Percentiles rank a stretch among this genome's conserved stretches.
These are phyloP conservation scores for Yamadazyma mexicana DNA, from an alignment of 1,139 yeast genomes.

Conservation along the genomic window DNA sequence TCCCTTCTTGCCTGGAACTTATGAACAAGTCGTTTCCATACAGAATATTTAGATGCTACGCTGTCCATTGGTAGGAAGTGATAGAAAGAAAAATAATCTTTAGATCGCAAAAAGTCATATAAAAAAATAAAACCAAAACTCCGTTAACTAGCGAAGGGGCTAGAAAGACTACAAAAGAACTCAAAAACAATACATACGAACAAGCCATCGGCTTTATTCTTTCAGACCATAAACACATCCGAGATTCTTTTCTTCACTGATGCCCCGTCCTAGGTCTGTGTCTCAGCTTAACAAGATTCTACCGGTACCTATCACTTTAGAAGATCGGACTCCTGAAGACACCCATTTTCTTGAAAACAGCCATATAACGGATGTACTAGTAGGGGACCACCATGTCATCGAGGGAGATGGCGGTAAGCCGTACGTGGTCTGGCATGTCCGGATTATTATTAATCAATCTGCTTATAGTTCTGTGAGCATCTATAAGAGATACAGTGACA, in stretches of 20 bases:
- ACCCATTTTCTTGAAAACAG: slow-evolving; percentile 17
- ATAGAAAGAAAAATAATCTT: neutral
- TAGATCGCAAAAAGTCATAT: neutral
- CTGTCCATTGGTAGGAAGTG: slow-evolving; percentile 29
- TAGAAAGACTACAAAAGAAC: neutral
- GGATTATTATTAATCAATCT: slow-evolving; percentile 42
- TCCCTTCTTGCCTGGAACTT: slow-evolving; percentile 61
- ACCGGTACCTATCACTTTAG: slow-evolving; percentile 40
- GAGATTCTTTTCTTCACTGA: too few species aligned
- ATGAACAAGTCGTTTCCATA: slow-evolving; percentile 48
- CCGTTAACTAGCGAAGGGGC: too few species aligned
- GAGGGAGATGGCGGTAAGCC: slow-evolving; percentile 39
- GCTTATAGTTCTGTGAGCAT: slow-evolving; percentile 49
- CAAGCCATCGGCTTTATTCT: too few species aligned
- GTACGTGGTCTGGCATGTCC: slow-evolving; percentile 51
- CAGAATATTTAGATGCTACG: slow-evolving; percentile 37
- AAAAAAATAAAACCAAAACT: too few species aligned
- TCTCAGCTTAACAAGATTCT: slow-evolving; percentile 33
- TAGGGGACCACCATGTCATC: slow-evolving; percentile 40
- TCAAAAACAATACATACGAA: neutral
- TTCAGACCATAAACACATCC: too few species aligned
- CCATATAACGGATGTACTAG: slow-evolving; percentile 39
- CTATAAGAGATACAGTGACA: slow-evolving; percentile 66
- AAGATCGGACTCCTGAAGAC: slow-evolving; percentile 15
- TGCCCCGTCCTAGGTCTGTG: slow-evolving; percentile 18